These are phyloP conservation scores for Gracilaria gracilis DNA, from an alignment of 23 red algal species.

Conservation along the genomic window DNA sequence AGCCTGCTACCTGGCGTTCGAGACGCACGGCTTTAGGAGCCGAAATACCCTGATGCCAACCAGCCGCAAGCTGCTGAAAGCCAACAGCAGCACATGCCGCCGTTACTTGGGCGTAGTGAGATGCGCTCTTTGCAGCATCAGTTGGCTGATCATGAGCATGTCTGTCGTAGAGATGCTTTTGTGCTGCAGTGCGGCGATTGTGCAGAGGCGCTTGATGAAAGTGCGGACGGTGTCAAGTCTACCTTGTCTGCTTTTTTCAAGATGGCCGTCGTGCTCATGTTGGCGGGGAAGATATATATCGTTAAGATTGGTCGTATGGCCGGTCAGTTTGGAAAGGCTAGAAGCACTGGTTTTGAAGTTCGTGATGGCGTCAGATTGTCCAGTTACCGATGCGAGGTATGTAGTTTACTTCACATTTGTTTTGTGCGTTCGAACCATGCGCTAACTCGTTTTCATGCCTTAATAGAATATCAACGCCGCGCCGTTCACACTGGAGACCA, in stretches of 20 bases:
- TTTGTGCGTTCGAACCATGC: not conserved
- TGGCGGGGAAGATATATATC: slow-evolving; percentile 77
- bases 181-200: slow-evolving; percentile 98
- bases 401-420: slow-evolving; percentile 1
- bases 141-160: slow-evolving; percentile 78
- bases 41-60: slow-evolving; percentile 80
- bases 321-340: slow-evolving; percentile 97
- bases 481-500: slow-evolving; percentile 59
- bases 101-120: slow-evolving; percentile 89
- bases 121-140: slow-evolving; percentile 62
- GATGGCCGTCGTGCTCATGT: slow-evolving; percentile 99
- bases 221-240: slow-evolving; percentile 84
- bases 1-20: slow-evolving; percentile 81
- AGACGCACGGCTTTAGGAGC: slow-evolving; percentile 89
- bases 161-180: slow-evolving; percentile 79
- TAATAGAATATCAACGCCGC: slow-evolving; percentile 83
- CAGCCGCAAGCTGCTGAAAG: slow-evolving; percentile 58
- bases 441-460: not conserved
- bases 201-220: slow-evolving; percentile 90
- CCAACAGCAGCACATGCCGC: slow-evolving; percentile 46
- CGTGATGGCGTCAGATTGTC: slow-evolving; percentile 84
- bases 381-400: slow-evolving; percentile 88
- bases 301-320: slow-evolving; percentile 98
- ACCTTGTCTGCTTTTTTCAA: slow-evolving; percentile 89
- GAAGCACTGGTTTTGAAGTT: slow-evolving; percentile 81